Evolutionary conservation across 2,329 filamentous ascomycete genomes (phyloP).

Genomic region (Calonectria montana): DNA sequence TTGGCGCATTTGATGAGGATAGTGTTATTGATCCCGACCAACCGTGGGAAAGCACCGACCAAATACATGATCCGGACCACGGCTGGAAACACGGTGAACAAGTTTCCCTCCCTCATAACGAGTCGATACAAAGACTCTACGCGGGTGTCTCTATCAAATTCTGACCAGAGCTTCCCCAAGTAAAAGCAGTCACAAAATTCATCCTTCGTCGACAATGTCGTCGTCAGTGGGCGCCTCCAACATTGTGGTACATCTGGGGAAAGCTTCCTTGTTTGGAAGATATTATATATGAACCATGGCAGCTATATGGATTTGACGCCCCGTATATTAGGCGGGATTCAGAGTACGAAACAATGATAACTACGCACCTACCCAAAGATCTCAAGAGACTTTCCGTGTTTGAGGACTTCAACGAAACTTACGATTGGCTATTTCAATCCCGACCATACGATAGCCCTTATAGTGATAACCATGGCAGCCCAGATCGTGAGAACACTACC

Average conservation of each 20-base stretch:
- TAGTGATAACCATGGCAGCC: not conserved
- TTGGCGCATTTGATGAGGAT: conserved; percentile 24
- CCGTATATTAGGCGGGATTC: not conserved
- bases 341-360: not conserved
- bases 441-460: not conserved
- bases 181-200: conserved; percentile 23
- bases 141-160: not conserved
- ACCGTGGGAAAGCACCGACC: too few species aligned
- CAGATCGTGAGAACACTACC: conserved; percentile 9
- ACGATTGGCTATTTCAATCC: conserved; percentile 13
- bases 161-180: not conserved
- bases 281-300: conserved; percentile 27
- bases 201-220: conserved; percentile 25
- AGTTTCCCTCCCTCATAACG: not conserved
- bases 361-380: not conserved
- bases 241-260: conserved; percentile 8
- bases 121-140: conserved; percentile 17
- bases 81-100: conserved; percentile 11
- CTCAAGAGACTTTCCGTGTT: conserved; percentile 39
- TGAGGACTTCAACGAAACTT: conserved; percentile 31
- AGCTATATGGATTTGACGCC: not conserved
- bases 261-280: conserved; percentile 19
- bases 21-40: not conserved
- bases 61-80: conserved; percentile 20
- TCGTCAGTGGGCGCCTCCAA: conserved; percentile 13